Evolutionary conservation across 2,329 filamentous ascomycete species (phyloP).

Genomic region (Diaporthe ilicicola): DNA sequence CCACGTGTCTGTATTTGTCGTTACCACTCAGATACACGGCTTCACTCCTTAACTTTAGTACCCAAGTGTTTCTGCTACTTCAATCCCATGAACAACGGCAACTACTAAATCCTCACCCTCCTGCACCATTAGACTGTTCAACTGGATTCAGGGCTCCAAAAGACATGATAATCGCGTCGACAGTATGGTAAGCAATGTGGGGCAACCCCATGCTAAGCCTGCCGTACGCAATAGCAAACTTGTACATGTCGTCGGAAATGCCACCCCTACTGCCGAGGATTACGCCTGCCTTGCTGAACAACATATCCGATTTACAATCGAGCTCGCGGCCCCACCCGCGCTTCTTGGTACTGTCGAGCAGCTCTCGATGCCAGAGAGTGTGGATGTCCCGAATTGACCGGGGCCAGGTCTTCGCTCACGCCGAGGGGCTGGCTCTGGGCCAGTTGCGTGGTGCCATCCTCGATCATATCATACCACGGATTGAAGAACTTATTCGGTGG

Average conservation of each 20-base stretch:
- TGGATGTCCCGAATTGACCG: neutral
- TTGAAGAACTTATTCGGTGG: constrained; percentile 4
- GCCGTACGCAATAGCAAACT: constrained; percentile 2
- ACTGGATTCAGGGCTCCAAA: neutral
- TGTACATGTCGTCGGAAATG: constrained; percentile 2
- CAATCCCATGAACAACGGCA: neutral
- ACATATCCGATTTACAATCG: neutral
- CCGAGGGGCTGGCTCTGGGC: constrained; percentile 14
- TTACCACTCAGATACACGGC: neutral
- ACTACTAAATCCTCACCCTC: neutral
- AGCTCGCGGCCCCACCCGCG: neutral
- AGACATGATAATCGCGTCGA: constrained; percentile 2
- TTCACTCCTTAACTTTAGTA: neutral
- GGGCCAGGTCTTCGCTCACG: neutral
- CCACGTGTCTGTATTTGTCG: neutral
- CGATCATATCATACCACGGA: constrained; percentile 26
- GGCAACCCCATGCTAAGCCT: neutral
- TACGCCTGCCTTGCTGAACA: neutral
- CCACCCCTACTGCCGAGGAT: neutral
- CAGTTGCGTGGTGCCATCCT: constrained; percentile 5
- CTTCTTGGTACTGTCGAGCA: neutral
- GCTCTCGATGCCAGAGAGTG: neutral
- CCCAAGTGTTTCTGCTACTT: neutral
- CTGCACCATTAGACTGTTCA: neutral
- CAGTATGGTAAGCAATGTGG: neutral